Evolutionary conservation across 2,329 filamentous ascomycete genomes (phyloP).

Genomic region (Cercospora sp.): DNA sequence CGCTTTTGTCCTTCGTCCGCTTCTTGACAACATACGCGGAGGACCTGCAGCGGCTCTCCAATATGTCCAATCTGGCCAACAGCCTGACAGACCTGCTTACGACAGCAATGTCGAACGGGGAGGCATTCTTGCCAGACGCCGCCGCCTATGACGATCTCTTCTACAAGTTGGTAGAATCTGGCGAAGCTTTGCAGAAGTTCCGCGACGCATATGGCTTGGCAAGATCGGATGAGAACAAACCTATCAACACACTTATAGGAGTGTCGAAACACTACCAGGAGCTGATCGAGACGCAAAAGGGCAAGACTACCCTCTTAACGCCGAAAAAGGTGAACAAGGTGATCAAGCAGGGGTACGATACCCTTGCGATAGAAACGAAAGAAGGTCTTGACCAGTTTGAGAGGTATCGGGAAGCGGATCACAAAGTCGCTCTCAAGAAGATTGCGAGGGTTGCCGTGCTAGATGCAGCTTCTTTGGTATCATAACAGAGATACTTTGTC

Average conservation of each 20-base stretch:
- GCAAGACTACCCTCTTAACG: conserved; percentile 64
- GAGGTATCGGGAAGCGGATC: conserved; percentile 67
- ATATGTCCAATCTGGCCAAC: conserved; percentile 72
- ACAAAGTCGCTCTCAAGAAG: conserved; percentile 81
- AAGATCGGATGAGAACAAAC: conserved; percentile 51
- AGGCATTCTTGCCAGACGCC: conserved; percentile 85
- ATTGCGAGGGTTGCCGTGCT: conserved; percentile 77
- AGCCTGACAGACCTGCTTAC: conserved; percentile 79
- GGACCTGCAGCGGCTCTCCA: conserved; percentile 68
- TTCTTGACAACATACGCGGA: conserved; percentile 85
- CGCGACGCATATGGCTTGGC: conserved; percentile 67
- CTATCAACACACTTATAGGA: conserved; percentile 80
- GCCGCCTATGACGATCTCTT: conserved; percentile 93
- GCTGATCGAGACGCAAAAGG: conserved; percentile 64
- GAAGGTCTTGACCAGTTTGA: conserved; percentile 70
- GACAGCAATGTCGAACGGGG: conserved; percentile 79
- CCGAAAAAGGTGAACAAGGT: conserved; percentile 82
- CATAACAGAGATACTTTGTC: not conserved
- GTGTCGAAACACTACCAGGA: conserved; percentile 85
- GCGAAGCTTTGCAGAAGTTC: conserved; percentile 79
- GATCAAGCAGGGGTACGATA: conserved; percentile 96
- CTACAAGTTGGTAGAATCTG: conserved; percentile 95
- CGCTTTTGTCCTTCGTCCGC: conserved; percentile 79
- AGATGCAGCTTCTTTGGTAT: conserved; percentile 51
- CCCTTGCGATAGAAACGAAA: conserved; percentile 83